Percentiles rank a stretch among this genome's conserved stretches.
These are phyloP conservation scores for Choiromyces venosus DNA, from an alignment of 495 filamentous ascomycete genomes.

Conservation along the genomic window DNA sequence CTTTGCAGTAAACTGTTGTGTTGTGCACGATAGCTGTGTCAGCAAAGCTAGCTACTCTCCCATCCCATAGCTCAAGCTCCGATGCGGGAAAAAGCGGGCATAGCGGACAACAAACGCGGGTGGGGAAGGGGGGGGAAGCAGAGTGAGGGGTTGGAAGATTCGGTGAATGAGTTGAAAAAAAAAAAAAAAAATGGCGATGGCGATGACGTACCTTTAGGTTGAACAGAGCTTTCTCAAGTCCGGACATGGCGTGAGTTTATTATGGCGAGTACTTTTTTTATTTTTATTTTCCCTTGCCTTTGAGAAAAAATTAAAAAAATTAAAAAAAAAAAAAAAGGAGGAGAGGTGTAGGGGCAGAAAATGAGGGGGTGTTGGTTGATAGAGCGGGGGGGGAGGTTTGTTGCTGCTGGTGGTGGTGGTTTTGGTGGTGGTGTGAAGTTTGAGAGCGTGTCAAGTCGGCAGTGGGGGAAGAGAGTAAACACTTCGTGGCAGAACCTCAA, in stretches of 20 bases:
- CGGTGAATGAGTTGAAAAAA: background rate
- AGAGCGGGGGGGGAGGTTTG: background rate
- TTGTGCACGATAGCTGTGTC: slow-evolving; percentile 5
- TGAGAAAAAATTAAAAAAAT: background rate
- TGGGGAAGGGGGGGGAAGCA: slow-evolving; percentile 18
- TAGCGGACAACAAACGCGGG: slow-evolving; percentile 1
- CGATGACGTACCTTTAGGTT: slow-evolving; percentile 53
- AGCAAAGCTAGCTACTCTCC: background rate
- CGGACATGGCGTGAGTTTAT: slow-evolving; percentile 50
- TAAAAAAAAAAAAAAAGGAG: background rate
- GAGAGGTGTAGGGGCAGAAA: slow-evolving; percentile 1
- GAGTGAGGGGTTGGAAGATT: slow-evolving; percentile 6
- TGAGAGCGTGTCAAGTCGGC: slow-evolving; percentile 3
- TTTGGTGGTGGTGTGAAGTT: background rate
- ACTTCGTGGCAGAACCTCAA: slow-evolving; percentile 2
- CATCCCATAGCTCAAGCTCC: background rate
- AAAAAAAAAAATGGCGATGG: too few relatives aligned
- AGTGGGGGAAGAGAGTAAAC: background rate
- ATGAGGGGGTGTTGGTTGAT: background rate
- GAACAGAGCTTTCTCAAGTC: slow-evolving; percentile 61
- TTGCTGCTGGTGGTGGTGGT: background rate
- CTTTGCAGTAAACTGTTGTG: slow-evolving; percentile 74
- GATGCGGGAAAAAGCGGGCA: slow-evolving; percentile 16
- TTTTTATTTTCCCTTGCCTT: background rate
- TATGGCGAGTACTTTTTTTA: background rate